phyloP scores from a whole-genome alignment of 352 stramenopile species.

The Phytophthora quininea region DNA sequence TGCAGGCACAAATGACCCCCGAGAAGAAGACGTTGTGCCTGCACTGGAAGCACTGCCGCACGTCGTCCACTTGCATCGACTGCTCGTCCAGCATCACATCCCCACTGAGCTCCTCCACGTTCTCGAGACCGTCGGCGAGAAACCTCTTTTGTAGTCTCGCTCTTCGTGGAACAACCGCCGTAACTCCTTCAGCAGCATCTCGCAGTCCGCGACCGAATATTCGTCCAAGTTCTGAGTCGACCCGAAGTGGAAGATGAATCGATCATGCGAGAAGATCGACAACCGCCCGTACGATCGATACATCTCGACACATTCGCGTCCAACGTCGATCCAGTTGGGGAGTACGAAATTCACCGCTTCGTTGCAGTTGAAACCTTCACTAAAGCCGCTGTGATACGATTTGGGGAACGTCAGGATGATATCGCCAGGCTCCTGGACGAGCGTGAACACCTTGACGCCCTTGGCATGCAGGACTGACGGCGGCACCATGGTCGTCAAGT shows the following conservation, averaged over 20 bases:
- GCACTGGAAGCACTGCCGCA: slow-evolving; percentile 71
- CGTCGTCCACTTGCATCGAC: slow-evolving; percentile 77
- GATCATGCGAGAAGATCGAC: slow-evolving; percentile 85
- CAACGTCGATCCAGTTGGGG: slow-evolving; percentile 86
- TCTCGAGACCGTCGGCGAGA: slow-evolving; percentile 44
- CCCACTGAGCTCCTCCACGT: slow-evolving; percentile 62
- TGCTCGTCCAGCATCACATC: slow-evolving; percentile 76
- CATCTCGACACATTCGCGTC: slow-evolving; percentile 68
- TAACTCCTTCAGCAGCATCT: slow-evolving; percentile 71
- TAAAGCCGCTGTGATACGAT: slow-evolving; percentile 97
- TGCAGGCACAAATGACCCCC: slow-evolving; percentile 68
- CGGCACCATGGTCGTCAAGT: slow-evolving; percentile 79
- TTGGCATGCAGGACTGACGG: slow-evolving; percentile 50
- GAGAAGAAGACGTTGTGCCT: slow-evolving; percentile 87
- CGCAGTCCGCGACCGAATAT: slow-evolving; percentile 60
- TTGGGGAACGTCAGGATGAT: slow-evolving; percentile 98
- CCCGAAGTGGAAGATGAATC: slow-evolving; percentile 82
- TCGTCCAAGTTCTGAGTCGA: slow-evolving; percentile 70
- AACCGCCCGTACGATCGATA: slow-evolving; percentile 65
- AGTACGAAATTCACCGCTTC: slow-evolving; percentile 90
- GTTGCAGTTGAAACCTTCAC: slow-evolving; percentile 94
- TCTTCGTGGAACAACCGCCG: slow-evolving; percentile 77
- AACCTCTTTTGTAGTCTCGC: slow-evolving; percentile 65
- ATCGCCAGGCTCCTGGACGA: slow-evolving; percentile 90
- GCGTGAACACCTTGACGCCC: slow-evolving; percentile 65